phyloP scores from a whole-genome alignment of 2,329 filamentous ascomycete genomes.

The Cadophora luteo-olivacea region DNA sequence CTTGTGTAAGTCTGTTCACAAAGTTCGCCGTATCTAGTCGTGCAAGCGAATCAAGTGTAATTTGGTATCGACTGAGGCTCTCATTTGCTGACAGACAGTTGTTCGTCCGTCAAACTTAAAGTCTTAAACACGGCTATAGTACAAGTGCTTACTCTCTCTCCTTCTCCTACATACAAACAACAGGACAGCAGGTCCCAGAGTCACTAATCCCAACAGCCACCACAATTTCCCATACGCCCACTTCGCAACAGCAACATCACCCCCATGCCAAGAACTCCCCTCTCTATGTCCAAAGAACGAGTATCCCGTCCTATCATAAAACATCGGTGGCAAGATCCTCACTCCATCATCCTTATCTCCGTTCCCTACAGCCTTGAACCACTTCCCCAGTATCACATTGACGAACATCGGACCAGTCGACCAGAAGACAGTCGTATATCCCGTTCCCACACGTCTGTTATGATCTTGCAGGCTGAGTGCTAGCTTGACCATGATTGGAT shows the following conservation, averaged over 20 bases:
- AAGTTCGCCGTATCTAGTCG: no score
- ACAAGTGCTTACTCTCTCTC: not conserved
- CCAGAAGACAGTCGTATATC: constrained; percentile 11
- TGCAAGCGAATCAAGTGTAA: no score
- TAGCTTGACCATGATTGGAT: constrained; percentile 51
- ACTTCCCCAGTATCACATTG: constrained; percentile 1
- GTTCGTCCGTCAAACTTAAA: no score
- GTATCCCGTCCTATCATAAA: constrained; percentile 10
- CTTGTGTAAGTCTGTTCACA: no score
- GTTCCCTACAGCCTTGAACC: not conserved
- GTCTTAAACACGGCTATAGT: not conserved
- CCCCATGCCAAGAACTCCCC: constrained; percentile 4
- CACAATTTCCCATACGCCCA: constrained; percentile 13
- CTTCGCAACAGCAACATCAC: not conserved
- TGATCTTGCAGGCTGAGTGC: not conserved
- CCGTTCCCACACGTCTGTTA: not conserved
- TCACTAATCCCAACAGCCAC: not conserved
- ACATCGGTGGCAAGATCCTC: not conserved
- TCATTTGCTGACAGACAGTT: no score
- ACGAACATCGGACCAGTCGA: constrained; percentile 12
- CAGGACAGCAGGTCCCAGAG: not conserved
- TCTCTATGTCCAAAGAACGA: constrained; percentile 10
- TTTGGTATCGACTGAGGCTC: no score
- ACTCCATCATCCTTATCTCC: not conserved
- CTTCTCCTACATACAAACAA: not conserved